Base-by-base conservation (phyloP, 495 filamentous ascomycete genomes). In the Penicillium antarcticum region DNA sequence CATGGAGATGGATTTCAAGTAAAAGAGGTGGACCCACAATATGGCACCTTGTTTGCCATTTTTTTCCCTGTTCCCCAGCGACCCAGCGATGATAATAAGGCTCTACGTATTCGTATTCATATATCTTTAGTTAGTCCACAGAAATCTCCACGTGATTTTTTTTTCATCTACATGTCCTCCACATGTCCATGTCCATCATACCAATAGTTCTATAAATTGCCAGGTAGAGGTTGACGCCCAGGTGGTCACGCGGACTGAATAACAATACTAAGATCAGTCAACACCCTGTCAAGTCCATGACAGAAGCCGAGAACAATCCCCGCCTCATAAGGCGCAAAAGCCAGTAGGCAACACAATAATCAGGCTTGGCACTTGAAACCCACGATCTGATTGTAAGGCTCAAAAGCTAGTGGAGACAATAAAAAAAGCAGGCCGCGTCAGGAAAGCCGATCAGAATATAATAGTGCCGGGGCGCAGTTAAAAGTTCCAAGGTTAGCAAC, bases 1-100 rank as follows among this genome's bases (percentile, higher is more conserved):
- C 36, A 45, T 58, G 56, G 52, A 62, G 11, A 36, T 60, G 45
- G 51, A 56, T 44, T 58, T 51, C 45, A 48, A 55, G 21, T 57
- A 51, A 39, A 36, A 7, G 5, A 38, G 17, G 21, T 10, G 26
- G 26, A 29, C 8, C 8, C 8, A 29, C 26, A 29, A 29, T 29
- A 29, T 29, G 5, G 26, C 8, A 29, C 26, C 26, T 5, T 23
- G 21, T 23, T 23, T 23, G 21, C 21, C 2, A 23, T 23, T 23
- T 23, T 29, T 29, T 29, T 29, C 7, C 5, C 26, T 10, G 26
- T 17, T 49, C 24, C 24, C 18, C 14, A 49, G 47, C 47, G 47
- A 42, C 32, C 16, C 32, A 46, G 44, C 44, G 47, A 49, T 32
- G 47, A 38, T 41, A 23, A 21, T 41, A 7, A 13, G 47, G 38